Evolutionary conservation across 192 early-diverging fungal species (phyloP), one percentile per base, ranked within the genome.

Genomic region (Coemansia sp.): DNA sequence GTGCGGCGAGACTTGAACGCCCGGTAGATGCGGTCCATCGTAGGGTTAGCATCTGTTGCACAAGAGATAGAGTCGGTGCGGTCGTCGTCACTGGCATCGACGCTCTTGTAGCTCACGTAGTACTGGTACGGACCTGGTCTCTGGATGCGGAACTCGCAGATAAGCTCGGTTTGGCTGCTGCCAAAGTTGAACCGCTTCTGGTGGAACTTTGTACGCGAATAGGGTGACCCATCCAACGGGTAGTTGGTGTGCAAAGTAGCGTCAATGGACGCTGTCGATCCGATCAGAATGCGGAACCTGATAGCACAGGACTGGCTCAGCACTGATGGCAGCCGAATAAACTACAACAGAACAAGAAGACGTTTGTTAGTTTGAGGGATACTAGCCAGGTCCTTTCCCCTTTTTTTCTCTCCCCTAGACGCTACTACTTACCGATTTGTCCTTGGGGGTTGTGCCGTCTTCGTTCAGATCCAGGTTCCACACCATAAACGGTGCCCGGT

Each of bases 91-190:
- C 62, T 64, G 34, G 27, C 55, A n/a, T 79, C 77, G 31, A 84
- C 65, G 80, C 66, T 71, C 73, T 69, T 69, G 76, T 92, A 92
- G 57, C 91, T 89, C 46, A 95, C 87, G 70, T 89, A 92, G 76
- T 96, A 98, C 79, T 96, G 92, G 76, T 88, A 98, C 3, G 92
- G 92, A 29, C 97, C 97, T 0, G 97, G 86, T 15, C 65, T 60
- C 58, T 71, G 68, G 40, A 96, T 81, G 2, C 73, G 64, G 58
- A 95, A 73, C 62, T 94, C 91, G 74, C 86, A 88, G 38, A 85
- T 89, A 11, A 88, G 87, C 77, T 91, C 92, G 60, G 83, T 86
- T 66, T 74, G 68, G 73, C 84, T 70, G 73, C 84, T 70, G 53
- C 53, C 53, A 53, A 75, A 77, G 58, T 72, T 86, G 70, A 81